Conservation (phyloP, 805 yeast genomes). For the Candida nitratophila region DNA sequence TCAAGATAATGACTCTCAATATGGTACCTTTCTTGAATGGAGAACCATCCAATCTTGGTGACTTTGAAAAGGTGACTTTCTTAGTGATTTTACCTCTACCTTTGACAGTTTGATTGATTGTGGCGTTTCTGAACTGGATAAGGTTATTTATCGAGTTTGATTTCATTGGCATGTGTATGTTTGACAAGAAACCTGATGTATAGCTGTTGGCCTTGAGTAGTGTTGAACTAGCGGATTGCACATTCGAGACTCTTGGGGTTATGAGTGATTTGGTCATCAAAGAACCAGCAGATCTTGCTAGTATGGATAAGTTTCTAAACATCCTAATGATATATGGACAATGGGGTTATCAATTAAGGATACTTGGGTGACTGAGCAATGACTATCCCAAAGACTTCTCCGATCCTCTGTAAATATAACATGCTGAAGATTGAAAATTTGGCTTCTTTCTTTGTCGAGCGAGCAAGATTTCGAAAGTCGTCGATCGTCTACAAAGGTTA, state of each 20-base stretch:
- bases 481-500: too few species aligned
- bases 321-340: neutral
- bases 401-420: too few species aligned
- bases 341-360: neutral
- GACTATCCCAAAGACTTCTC: too few species aligned
- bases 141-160: constrained; percentile 2
- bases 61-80: constrained; percentile 38
- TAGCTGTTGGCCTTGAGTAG: neutral
- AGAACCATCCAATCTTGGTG: constrained; percentile 77
- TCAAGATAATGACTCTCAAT: constrained; percentile 84
- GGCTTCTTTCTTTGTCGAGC: too few species aligned
- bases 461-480: too few species aligned
- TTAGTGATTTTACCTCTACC: constrained; percentile 43
- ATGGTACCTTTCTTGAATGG: constrained; percentile 95
- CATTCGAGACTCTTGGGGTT: neutral
- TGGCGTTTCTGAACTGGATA: constrained; percentile 48
- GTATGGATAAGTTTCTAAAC: neutral
- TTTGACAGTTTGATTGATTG: constrained; percentile 69
- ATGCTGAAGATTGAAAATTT: too few species aligned
- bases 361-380: too few species aligned
- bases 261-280: neutral
- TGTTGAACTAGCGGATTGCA: neutral
- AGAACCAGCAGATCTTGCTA: neutral
- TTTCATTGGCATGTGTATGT: neutral
- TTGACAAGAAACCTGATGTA: neutral